phyloP scores from a whole-genome alignment of 352 stramenopile species.

The Phytophthora meadii region DNA sequence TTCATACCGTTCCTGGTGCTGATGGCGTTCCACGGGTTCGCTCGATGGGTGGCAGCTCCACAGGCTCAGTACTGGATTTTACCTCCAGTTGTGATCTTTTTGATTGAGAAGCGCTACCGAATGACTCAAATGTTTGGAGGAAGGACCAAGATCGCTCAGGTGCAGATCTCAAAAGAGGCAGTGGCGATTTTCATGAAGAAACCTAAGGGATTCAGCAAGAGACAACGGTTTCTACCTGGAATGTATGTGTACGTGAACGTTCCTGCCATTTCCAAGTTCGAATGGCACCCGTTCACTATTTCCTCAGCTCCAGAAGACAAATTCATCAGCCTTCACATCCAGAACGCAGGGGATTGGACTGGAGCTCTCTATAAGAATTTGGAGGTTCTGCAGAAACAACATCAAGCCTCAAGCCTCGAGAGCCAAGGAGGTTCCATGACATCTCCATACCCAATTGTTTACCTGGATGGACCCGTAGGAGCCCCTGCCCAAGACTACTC shows the following conservation, averaged over 20 bases:
- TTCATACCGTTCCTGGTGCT: conserved; percentile 74
- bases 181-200: conserved; percentile 77
- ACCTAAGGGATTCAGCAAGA: too few species aligned
- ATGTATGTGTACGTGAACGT: conserved; percentile 91
- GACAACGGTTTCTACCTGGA: too few species aligned
- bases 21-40: conserved; percentile 70
- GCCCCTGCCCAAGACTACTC: conserved; percentile 72
- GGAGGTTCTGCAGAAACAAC: conserved; percentile 39
- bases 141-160: too few species aligned
- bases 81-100: conserved; percentile 63
- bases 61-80: conserved; percentile 66
- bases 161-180: too few species aligned
- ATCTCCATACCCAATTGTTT: conserved; percentile 57
- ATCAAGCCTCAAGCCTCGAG: conserved; percentile 37
- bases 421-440: conserved; percentile 28
- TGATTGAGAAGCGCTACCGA: conserved; percentile 68
- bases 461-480: conserved; percentile 66
- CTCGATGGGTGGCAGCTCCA: conserved; percentile 61
- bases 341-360: conserved; percentile 76
- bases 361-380: conserved; percentile 56
- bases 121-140: conserved; percentile 61
- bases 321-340: conserved; percentile 75
- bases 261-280: conserved; percentile 69
- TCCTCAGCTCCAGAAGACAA: conserved; percentile 82
- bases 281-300: conserved; percentile 93